Conservation (phyloP, 306 rosid genomes). For the Acacia crassicarpa region DNA sequence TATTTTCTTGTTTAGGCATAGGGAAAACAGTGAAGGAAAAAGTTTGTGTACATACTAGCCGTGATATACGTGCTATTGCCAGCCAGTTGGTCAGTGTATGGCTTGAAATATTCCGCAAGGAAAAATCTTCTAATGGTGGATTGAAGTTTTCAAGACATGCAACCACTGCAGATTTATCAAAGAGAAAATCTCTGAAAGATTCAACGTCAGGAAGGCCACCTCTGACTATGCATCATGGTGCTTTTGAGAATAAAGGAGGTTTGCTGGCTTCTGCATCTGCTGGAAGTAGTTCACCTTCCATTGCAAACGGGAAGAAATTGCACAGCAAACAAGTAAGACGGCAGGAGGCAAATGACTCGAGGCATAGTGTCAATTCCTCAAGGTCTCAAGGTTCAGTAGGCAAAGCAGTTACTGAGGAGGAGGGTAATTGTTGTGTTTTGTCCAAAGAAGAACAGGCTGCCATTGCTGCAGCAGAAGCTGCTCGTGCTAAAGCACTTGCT, state of each 20-base stretch:
- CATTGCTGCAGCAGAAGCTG: conserved; percentile 94
- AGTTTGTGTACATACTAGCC: conserved; percentile 99
- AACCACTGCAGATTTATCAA: conserved; percentile 59
- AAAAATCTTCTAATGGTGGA: conserved; percentile 85
- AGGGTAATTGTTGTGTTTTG: conserved; percentile 42
- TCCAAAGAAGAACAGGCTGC: conserved; percentile 96
- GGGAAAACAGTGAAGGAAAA: conserved; percentile 98
- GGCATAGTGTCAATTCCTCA: conserved; percentile 62
- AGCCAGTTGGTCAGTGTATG: conserved; percentile 96
- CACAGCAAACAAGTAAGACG: conserved; percentile 56
- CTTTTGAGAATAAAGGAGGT: conserved; percentile 58
- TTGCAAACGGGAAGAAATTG: conserved; percentile 49
- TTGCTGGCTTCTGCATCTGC: conserved; percentile 51
- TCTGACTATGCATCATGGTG: conserved; percentile 58
- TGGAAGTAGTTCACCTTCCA: conserved; percentile 55
- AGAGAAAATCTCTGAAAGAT: conserved; percentile 69
- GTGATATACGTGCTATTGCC: conserved; percentile 98
- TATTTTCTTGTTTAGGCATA: conserved; percentile 64
- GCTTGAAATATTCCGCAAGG: conserved; percentile 98
- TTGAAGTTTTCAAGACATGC: conserved; percentile 70
- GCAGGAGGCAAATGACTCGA: conserved; percentile 51
- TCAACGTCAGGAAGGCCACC: conserved; percentile 83
- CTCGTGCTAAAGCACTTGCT: conserved; percentile 91
- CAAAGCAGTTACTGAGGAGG: conserved; percentile 41
- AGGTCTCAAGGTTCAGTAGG: conserved; percentile 65